Conservation (phyloP, 495 filamentous ascomycete genomes). For the Filosporella fistucella region DNA sequence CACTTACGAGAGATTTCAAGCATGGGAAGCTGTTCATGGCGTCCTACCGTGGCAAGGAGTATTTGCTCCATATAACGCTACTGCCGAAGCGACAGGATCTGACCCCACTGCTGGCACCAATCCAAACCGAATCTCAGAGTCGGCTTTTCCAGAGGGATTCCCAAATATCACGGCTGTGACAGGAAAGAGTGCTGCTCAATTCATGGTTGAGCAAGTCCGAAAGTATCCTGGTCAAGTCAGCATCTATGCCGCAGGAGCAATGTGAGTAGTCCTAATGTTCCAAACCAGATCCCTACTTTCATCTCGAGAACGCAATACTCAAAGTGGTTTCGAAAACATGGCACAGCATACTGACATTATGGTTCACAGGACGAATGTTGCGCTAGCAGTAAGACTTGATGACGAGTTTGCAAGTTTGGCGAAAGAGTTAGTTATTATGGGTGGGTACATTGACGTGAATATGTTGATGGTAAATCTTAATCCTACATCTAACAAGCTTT, state of each 20-base stretch:
- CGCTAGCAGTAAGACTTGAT: conserved; percentile 2
- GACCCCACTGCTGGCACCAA: conserved; percentile 5
- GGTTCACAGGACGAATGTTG: conserved; percentile 8
- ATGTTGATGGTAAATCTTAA: too few species aligned
- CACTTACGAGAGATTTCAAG: conserved; percentile 2
- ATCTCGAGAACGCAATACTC: too few species aligned
- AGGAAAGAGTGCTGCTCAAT: conserved; percentile 1
- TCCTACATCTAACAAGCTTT: too few species aligned
- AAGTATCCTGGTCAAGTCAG: conserved; percentile 10
- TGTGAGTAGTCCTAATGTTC: too few species aligned
- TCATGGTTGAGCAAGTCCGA: conserved; percentile 10
- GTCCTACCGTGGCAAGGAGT: conserved; percentile 8
- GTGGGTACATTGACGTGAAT: conserved; percentile 8
- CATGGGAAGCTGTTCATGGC: conserved; percentile 8
- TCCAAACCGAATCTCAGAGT: conserved; percentile 2
- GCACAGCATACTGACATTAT: too few species aligned
- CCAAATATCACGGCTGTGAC: not conserved
- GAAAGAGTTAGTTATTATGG: conserved; percentile 11
- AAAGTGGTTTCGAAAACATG: too few species aligned
- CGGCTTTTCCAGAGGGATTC: conserved; percentile 7
- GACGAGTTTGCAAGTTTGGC: conserved; percentile 5
- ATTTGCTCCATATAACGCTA: conserved; percentile 1
- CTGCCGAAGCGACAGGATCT: conserved; percentile 4
- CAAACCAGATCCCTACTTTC: too few species aligned
- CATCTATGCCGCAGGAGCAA: conserved; percentile 3